Evolutionary conservation across 177 flowering plant species (phyloP), one percentile per base, ranked within the genome.

Genomic region (Vitis hybrid): DNA sequence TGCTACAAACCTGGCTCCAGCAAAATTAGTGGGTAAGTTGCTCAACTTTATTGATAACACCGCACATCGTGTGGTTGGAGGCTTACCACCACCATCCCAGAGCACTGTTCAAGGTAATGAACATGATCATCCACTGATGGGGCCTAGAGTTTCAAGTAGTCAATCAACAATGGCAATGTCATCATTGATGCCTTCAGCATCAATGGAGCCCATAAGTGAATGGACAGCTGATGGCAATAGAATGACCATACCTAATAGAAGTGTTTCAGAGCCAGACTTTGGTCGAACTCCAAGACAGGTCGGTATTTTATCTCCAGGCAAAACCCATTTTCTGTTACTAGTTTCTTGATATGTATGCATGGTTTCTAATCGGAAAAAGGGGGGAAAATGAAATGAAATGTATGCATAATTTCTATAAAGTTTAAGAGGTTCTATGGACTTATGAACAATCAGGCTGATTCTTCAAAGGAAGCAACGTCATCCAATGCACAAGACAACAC

Each of bases 251-350:
- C 83, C 76, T 58, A 85, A 82, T 72, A 88, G 98, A 80, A 95
- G 99, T 83, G 85, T 85, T 79, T 95, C 99, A 26, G 99, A 95
- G 84, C 99, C 99, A 63, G 90, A 93, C 72, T 83, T 95, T 80
- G 91, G 94, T 67, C 83, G 91, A 82, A 85, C 76, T 63, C 93
- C 93, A 10, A 87, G 79, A 82, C 91, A 93, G 97, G 97, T 92
- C 56, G 3, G 73, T 70, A 19, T 16, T 50, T 67, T 49, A 22
- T 71, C 13, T n/a, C n/a, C 26, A 69, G 20, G 49, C 29, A 48
- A 16, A 34, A 51, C 7, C 16, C 16, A 0, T 51, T 55, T 61
- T 61, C 8, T 62, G 20, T 63, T 20, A 48, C 26, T 49, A 31
- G 29, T 51, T 66, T 19, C n/a, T 22, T 64, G 39, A 48, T 10